Evolutionary conservation across 1,284 basidiomycete genomes (phyloP).

Genomic region (Cutaneotrichosporon sp.): DNA sequence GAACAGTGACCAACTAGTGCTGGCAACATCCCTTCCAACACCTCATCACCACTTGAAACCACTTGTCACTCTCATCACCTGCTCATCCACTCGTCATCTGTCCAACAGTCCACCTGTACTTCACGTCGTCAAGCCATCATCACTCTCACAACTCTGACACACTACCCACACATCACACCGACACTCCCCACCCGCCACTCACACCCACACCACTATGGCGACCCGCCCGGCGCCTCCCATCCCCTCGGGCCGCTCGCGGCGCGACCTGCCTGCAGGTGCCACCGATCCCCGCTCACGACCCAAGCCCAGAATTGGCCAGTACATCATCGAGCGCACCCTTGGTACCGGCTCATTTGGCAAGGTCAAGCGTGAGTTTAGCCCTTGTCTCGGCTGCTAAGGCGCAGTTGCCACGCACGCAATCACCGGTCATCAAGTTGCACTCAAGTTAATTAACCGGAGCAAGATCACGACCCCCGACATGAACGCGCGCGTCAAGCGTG

Average conservation of each 20-base stretch:
- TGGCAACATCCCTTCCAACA: no score
- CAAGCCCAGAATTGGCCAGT: conserved; percentile 52
- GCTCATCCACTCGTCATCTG: not conserved
- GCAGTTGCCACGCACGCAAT: conserved; percentile 90
- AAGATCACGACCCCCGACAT: conserved; percentile 90
- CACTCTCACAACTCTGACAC: not conserved
- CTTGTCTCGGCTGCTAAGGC: not conserved
- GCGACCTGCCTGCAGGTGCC: conserved; percentile 18
- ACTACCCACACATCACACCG: not conserved
- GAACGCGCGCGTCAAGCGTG: conserved; percentile 85
- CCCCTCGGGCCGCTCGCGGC: conserved; percentile 27
- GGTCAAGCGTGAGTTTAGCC: conserved; percentile 77
- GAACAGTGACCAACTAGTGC: no score
- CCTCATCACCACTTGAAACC: no score
- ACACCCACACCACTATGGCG: conserved; percentile 33
- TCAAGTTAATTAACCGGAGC: conserved; percentile 96
- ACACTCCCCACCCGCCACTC: not conserved
- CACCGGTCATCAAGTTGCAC: conserved; percentile 92
- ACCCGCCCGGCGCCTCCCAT: conserved; percentile 47
- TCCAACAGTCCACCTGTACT: not conserved
- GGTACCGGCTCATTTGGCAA: conserved; percentile 89
- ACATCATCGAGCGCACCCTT: conserved; percentile 57
- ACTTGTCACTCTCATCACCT: no score
- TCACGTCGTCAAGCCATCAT: not conserved
- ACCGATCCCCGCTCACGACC: conserved; percentile 27